Evolutionary conservation across 2,329 filamentous ascomycete genomes (phyloP).

Genomic region (Fusarium foetens): DNA sequence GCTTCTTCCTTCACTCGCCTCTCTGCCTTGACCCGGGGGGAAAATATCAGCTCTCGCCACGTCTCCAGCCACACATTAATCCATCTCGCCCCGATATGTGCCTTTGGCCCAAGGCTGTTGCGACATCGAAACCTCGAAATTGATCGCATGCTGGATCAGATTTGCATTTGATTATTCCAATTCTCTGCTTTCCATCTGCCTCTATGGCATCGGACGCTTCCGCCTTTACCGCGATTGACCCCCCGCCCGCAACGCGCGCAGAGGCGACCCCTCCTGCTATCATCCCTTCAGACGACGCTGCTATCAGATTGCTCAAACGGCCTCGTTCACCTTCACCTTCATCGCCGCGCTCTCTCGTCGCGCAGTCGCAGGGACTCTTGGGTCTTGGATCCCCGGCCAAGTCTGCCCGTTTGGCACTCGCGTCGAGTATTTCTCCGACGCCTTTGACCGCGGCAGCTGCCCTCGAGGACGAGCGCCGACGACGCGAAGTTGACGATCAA

Average conservation of each 20-base stretch:
- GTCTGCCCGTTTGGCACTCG: slow-evolving; percentile 60
- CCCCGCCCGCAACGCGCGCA: slow-evolving; percentile 54
- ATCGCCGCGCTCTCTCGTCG: slow-evolving; percentile 48
- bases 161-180: slow-evolving; percentile 31
- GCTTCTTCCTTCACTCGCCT: slow-evolving; percentile 35
- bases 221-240: slow-evolving; percentile 63
- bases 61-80: slow-evolving; percentile 56
- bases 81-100: slow-evolving; percentile 51
- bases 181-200: slow-evolving; percentile 37
- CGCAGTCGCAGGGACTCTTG: slow-evolving; percentile 46
- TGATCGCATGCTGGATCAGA: slow-evolving; percentile 38
- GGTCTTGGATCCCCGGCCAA: slow-evolving; percentile 63
- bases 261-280: slow-evolving; percentile 50
- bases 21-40: slow-evolving; percentile 36
- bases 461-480: slow-evolving; percentile 63
- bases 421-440: slow-evolving; percentile 56
- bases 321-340: slow-evolving; percentile 60
- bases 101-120: slow-evolving; percentile 43
- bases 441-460: slow-evolving; percentile 65
- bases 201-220: slow-evolving; percentile 66
- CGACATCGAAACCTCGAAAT: slow-evolving; percentile 39
- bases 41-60: slow-evolving; percentile 56
- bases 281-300: slow-evolving; percentile 52
- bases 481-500: slow-evolving; percentile 55
- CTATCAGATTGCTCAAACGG: slow-evolving; percentile 54